These are phyloP conservation scores for Boletus sp. DNA, from an alignment of 768 basidiomycete genomes.

Conservation along the genomic window DNA sequence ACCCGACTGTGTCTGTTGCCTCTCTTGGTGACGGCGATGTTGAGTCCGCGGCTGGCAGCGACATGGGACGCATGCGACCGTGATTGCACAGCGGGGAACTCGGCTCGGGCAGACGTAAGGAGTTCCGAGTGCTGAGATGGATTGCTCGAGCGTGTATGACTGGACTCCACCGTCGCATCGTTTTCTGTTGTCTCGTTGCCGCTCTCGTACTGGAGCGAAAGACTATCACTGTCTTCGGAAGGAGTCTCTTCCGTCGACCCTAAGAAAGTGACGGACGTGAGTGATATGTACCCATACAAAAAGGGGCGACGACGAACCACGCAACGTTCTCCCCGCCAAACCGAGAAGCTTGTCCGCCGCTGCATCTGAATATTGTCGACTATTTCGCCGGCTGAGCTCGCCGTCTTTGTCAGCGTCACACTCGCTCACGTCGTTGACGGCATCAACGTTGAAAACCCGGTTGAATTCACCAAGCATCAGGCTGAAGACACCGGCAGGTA, in stretches of 20 bases:
- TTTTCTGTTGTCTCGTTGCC: constrained; percentile 70
- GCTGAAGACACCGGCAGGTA: constrained; percentile 97
- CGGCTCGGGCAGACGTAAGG: constrained; percentile 17
- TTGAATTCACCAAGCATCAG: constrained; percentile 93
- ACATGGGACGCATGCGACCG: constrained; percentile 54
- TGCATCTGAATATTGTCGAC: constrained; percentile 77
- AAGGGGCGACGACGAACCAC: constrained; percentile 46
- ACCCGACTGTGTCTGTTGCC: constrained; percentile 64
- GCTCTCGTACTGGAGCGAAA: constrained; percentile 69
- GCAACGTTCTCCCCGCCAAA: constrained; percentile 63
- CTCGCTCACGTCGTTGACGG: constrained; percentile 24
- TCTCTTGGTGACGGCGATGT: constrained; percentile 56
- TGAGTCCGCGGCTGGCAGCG: constrained; percentile 71
- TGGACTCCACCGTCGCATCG: constrained; percentile 48
- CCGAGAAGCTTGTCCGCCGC: constrained; percentile 85
- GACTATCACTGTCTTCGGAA: constrained; percentile 69
- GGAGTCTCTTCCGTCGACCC: constrained; percentile 57
- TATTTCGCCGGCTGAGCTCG: constrained; percentile 67
- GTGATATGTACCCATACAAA: background rate
- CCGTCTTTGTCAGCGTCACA: constrained; percentile 29
- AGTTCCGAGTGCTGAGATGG: constrained; percentile 27
- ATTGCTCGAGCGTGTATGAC: constrained; percentile 39
- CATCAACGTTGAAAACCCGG: constrained; percentile 84
- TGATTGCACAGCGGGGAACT: constrained; percentile 34
- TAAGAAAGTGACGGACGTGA: constrained; percentile 17